Conservation (phyloP, 1,139 yeast genomes). For the Zygoascus hellenicus region DNA sequence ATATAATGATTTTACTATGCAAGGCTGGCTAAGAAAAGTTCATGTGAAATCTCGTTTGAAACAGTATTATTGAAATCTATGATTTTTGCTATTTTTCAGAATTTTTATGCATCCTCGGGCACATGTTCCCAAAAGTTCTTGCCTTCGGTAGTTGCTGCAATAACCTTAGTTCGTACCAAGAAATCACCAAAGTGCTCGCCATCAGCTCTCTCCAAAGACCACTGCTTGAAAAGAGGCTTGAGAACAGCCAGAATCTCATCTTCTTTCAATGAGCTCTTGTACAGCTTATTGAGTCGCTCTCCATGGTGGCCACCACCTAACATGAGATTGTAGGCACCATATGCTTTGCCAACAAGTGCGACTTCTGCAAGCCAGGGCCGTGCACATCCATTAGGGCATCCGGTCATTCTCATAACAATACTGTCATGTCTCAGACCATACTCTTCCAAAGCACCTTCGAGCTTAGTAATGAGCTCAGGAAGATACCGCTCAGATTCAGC, state of each 20-base stretch:
- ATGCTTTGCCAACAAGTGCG: constrained; percentile 93
- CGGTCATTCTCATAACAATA: constrained; percentile 97
- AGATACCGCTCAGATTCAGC: constrained; percentile 96
- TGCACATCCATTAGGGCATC: constrained; percentile 98
- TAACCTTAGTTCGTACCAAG: constrained; percentile 76
- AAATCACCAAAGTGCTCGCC: constrained; percentile 97
- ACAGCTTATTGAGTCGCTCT: constrained; percentile 85
- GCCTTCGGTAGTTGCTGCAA: constrained; percentile 86
- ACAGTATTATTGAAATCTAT: background rate
- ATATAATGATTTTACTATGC: no score
- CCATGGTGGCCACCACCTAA: constrained; percentile 97
- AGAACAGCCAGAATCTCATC: constrained; percentile 74
- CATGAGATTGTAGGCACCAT: constrained; percentile 87
- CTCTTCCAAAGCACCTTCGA: constrained; percentile 82
- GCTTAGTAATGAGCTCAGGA: constrained; percentile 72
- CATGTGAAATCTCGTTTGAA: no score
- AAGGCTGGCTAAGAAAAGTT: no score
- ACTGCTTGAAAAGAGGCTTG: constrained; percentile 83
- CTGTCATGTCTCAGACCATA: constrained; percentile 92
- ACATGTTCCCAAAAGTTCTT: constrained; percentile 91
- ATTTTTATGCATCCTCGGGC: constrained; percentile 51
- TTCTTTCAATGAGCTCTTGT: constrained; percentile 82
- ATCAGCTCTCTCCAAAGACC: constrained; percentile 87
- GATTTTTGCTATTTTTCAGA: background rate
- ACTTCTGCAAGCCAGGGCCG: constrained; percentile 98